phyloP scores from a whole-genome alignment of 1,284 basidiomycete genomes.

The Gomphus bonarii region DNA sequence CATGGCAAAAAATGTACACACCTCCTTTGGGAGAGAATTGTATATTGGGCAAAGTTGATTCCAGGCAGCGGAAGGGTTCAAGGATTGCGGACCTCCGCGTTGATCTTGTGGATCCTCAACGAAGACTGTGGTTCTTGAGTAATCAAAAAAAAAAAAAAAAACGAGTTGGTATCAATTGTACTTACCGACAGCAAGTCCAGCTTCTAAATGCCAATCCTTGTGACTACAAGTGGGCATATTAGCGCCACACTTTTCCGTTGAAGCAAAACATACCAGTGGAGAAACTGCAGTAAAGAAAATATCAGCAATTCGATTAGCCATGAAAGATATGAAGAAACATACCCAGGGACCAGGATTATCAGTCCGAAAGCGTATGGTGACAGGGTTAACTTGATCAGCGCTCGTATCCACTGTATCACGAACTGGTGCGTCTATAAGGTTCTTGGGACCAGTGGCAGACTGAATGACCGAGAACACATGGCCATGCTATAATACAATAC shows the following conservation, averaged over 20 bases:
- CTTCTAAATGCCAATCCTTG: constrained; percentile 28
- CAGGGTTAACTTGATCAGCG: constrained; percentile 13
- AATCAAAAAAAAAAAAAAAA: not conserved
- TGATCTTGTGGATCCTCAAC: constrained; percentile 18
- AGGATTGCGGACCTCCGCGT: constrained; percentile 2
- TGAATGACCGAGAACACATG: constrained; percentile 13
- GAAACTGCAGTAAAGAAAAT: not conserved
- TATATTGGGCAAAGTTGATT: constrained; percentile 24
- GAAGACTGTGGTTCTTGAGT: constrained; percentile 18
- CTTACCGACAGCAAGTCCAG: constrained; percentile 23
- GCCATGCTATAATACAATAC: constrained; percentile 6
- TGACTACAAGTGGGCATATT: not conserved
- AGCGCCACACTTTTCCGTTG: not conserved
- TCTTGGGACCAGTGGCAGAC: constrained; percentile 10
- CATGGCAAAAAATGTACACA: constrained; percentile 11
- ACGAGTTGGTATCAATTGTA: not conserved
- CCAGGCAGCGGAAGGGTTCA: constrained; percentile 20
- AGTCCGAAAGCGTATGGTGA: constrained; percentile 35
- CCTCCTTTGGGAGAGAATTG: constrained; percentile 21
- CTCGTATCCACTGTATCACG: constrained; percentile 11
- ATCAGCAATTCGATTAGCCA: not conserved
- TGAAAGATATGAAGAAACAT: not conserved
- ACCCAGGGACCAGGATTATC: constrained; percentile 38
- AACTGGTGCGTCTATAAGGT: constrained; percentile 10
- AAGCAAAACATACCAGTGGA: constrained; percentile 4